Conservation (phyloP, 75 land plant species). For the Cryptomeria japonica region DNA sequence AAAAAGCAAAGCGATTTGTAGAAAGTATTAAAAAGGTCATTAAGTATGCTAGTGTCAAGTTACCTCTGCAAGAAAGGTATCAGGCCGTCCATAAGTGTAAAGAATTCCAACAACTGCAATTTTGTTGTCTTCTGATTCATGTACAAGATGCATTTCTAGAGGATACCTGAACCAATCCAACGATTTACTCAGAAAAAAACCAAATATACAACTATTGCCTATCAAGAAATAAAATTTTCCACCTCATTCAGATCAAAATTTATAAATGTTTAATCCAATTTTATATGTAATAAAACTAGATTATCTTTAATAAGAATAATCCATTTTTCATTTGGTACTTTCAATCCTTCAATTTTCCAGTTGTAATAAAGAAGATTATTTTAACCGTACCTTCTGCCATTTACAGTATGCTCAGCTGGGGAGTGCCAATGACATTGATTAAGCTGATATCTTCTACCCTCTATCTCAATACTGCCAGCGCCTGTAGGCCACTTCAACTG, state of each 20-base stretch:
- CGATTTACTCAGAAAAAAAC: not conserved
- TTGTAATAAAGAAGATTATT: too few relatives aligned
- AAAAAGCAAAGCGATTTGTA: too few relatives aligned
- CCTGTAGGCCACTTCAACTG: conserved; percentile 23
- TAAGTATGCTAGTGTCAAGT: too few relatives aligned
- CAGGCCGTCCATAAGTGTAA: conserved; percentile 30
- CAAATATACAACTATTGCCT: too few relatives aligned
- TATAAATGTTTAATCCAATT: too few relatives aligned
- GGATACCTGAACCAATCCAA: conserved; percentile 8
- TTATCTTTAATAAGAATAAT: too few relatives aligned
- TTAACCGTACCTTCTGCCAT: conserved; percentile 18
- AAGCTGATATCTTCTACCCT: conserved; percentile 22
- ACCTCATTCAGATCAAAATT: not conserved
- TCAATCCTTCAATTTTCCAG: too few relatives aligned
- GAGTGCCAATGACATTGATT: conserved; percentile 52
- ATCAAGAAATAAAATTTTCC: too few relatives aligned
- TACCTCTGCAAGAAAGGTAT: conserved; percentile 33
- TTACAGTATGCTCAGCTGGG: conserved; percentile 54
- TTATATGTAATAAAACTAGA: too few relatives aligned
- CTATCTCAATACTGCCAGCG: conserved; percentile 31
- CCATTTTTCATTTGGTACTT: too few relatives aligned
- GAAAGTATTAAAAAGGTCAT: too few relatives aligned
- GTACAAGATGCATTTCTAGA: conserved; percentile 43
- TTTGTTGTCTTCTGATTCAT: conserved; percentile 18
- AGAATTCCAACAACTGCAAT: conserved; percentile 36